Percentiles rank a stretch among this genome's conserved stretches.
Evolutionary conservation across 2,329 filamentous ascomycete genomes (phyloP).

Genomic region (Ascosphaera aggregata): DNA sequence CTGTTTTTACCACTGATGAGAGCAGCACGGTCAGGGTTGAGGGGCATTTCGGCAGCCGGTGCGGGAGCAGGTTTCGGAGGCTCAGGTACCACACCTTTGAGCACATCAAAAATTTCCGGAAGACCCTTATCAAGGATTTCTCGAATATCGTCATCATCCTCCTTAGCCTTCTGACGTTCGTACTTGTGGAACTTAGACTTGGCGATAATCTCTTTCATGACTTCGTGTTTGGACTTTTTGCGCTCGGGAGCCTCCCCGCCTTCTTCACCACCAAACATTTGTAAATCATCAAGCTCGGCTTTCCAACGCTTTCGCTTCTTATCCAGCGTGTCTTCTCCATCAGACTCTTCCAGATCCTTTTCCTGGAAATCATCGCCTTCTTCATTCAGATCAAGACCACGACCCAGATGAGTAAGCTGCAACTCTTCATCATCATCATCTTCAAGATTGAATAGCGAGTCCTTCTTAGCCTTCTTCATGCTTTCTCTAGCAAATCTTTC

Average conservation of each 20-base stretch:
- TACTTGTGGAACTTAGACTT: constrained; percentile 94
- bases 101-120: constrained; percentile 46
- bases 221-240: constrained; percentile 88
- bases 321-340: constrained; percentile 30
- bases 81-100: constrained; percentile 27
- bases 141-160: constrained; percentile 75
- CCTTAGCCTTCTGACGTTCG: constrained; percentile 76
- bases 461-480: constrained; percentile 52
- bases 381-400: constrained; percentile 41
- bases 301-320: constrained; percentile 26
- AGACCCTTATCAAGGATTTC: constrained; percentile 69
- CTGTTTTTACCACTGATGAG: constrained; percentile 37
- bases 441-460: constrained; percentile 72
- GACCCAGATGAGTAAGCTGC: constrained; percentile 62
- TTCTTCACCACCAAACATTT: constrained; percentile 8
- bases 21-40: constrained; percentile 40
- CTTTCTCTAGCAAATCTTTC: constrained; percentile 82
- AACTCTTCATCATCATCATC: constrained; percentile 49
- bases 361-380: constrained; percentile 57
- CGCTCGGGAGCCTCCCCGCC: constrained; percentile 37
- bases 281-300: constrained; percentile 20
- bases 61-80: constrained; percentile 22
- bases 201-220: constrained; percentile 93
- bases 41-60: constrained; percentile 23
- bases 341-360: constrained; percentile 40